phyloP scores from a whole-genome alignment of 345 rosid species.

The Hibiscus trionum region DNA sequence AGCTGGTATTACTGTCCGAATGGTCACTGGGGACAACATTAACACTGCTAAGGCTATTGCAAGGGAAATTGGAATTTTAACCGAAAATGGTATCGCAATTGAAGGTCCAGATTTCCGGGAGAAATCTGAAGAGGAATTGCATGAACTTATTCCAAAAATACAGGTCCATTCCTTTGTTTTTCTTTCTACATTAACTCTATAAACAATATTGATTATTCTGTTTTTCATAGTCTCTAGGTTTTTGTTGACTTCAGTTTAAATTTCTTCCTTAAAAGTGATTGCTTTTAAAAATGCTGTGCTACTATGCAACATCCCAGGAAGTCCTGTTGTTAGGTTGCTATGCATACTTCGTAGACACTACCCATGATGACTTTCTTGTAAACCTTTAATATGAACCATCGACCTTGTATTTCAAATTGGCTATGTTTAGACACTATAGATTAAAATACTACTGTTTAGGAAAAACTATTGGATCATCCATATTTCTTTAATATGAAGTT shows the following conservation, averaged over 20 bases:
- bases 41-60: slow-evolving; percentile 92
- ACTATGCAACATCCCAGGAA: neutral
- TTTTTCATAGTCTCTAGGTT: neutral
- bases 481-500: neutral
- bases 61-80: slow-evolving; percentile 75
- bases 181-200: neutral
- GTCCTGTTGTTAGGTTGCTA: neutral
- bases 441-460: too few relatives aligned
- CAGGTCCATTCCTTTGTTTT: slow-evolving; percentile 47
- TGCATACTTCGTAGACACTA: neutral
- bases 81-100: slow-evolving; percentile 49
- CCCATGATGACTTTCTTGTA: neutral
- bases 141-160: slow-evolving; percentile 63
- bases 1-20: slow-evolving; percentile 78
- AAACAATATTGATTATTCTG: neutral
- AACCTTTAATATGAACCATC: neutral
- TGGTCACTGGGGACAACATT: slow-evolving; percentile 90
- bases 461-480: too few relatives aligned
- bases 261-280: neutral
- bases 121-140: slow-evolving; percentile 45
- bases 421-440: too few relatives aligned
- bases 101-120: slow-evolving; percentile 59
- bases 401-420: neutral
- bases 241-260: neutral
- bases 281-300: neutral